Evolutionary conservation across 306 rosid species (phyloP).

Genomic region (Arachis hypogaea): DNA sequence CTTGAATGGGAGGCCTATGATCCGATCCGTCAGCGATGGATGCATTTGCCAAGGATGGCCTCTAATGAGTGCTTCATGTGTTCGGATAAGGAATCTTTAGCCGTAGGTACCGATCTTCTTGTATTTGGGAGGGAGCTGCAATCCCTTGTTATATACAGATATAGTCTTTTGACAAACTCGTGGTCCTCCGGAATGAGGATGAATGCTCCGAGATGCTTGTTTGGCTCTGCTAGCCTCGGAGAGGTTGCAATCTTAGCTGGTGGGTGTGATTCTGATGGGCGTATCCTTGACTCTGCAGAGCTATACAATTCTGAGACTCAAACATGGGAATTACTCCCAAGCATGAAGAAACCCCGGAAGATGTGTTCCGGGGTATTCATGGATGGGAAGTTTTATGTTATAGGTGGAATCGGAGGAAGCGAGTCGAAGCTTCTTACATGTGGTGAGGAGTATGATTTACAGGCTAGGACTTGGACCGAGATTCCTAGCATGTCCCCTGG

Average conservation of each 20-base stretch:
- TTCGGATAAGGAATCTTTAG: slow-evolving; percentile 92
- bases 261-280: slow-evolving; percentile 84
- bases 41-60: slow-evolving; percentile 88
- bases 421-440: slow-evolving; percentile 70
- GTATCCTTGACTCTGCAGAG: slow-evolving; percentile 73
- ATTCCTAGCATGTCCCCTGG: slow-evolving; percentile 92
- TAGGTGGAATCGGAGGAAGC: slow-evolving; percentile 86
- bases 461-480: slow-evolving; percentile 70
- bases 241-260: slow-evolving; percentile 96
- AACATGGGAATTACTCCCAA: slow-evolving; percentile 72
- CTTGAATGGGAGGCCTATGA: slow-evolving; percentile 95
- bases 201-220: slow-evolving; percentile 90
- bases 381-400: slow-evolving; percentile 78
- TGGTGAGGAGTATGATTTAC: slow-evolving; percentile 82
- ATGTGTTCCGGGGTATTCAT: slow-evolving; percentile 94
- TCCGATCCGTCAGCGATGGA: slow-evolving; percentile 72
- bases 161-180: slow-evolving; percentile 84
- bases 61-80: slow-evolving; percentile 88
- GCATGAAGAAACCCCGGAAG: slow-evolving; percentile 80
- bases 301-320: slow-evolving; percentile 81
- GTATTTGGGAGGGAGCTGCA: slow-evolving; percentile 80
- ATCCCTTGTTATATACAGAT: slow-evolving; percentile 73
- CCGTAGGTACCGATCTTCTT: slow-evolving; percentile 95
- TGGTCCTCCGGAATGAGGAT: slow-evolving; percentile 82
- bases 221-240: slow-evolving; percentile 88